Base-by-base conservation (phyloP, 1,284 basidiomycete species). In the Ganoderma lucidum region DNA sequence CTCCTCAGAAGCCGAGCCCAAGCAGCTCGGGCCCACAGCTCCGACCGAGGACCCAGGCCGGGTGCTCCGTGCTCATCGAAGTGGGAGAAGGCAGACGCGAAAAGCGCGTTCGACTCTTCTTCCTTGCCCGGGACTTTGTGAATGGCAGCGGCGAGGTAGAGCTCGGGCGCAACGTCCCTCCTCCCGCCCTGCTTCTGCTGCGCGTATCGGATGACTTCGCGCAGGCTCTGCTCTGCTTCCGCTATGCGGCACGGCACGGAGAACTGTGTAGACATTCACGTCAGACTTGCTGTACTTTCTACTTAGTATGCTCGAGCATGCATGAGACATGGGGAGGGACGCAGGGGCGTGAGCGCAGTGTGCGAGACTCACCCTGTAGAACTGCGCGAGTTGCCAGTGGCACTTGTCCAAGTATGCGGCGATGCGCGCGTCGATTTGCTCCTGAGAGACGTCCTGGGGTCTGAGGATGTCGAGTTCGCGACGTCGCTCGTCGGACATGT, bases 381-480 rank as follows among this genome's bases (percentile, higher is more conserved):
- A 73, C 66, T 75, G 74, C 19, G 75, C 71, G 32, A 76, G 70
- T 68, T 76, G 75, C 74, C 74, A 76, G 65, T 76, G 74, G 70
- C 75, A 76, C 42, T 73, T 75, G 67, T 76, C 72, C n/a, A 75
- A 72, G 45, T 73, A 70, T 15, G 72, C 71, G 42, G 70, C 67
- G 37, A 76, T 35, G 37, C 73, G 73, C 51, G 70, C 56, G 48
- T 72, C 68, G 62, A 74, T 68, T 56, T 74, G 71, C 55, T 70
- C 70, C 19, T 63, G 53, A 51, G 72, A 71, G 35, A 64, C 70
- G 65, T 76, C 75, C 48, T 75, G 72, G 2, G 73, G 64, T 64
- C 67, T 68, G 61, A 75, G 67, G 39, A 76, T 70, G 53, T 72
- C 75, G 37, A 76, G 67, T 56, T 74, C 74, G 58, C 73, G 70